Percentiles rank a stretch among this genome's conserved stretches.
These are phyloP conservation scores for Aquilaria yunnanensis DNA, from an alignment of 345 rosid species.

Conservation along the genomic window DNA sequence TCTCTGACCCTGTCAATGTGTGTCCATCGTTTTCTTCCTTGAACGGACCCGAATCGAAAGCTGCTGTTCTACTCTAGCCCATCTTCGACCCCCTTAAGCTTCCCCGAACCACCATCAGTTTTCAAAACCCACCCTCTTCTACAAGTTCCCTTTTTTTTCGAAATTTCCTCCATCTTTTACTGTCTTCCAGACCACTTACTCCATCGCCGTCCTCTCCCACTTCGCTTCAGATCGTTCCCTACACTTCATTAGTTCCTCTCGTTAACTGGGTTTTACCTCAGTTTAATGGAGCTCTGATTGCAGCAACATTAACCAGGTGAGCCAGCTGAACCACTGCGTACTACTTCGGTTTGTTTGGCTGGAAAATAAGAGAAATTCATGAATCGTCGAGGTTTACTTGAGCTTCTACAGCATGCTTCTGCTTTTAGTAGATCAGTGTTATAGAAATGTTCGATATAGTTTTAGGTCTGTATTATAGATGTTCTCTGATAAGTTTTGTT, in stretches of 20 bases:
- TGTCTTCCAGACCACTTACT: conserved; percentile 4
- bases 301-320: conserved; percentile 28
- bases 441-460: not conserved
- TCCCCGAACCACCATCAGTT: not conserved
- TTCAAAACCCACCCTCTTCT: conserved; percentile 2
- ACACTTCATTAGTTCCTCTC: conserved; percentile 10
- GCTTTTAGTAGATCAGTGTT: conserved; percentile 32
- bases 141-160: not conserved
- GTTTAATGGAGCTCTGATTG: conserved; percentile 41
- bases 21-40: too few relatives aligned
- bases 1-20: too few relatives aligned
- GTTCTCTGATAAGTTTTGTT: conserved; percentile 4
- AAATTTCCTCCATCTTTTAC: conserved; percentile 26
- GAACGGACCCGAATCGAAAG: conserved; percentile 23
- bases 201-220: not conserved
- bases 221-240: conserved; percentile 24
- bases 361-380: conserved; percentile 5
- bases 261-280: not conserved
- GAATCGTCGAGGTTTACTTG: conserved; percentile 14
- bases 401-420: conserved; percentile 16
- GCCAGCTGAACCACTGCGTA: not conserved
- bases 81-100: conserved; percentile 12
- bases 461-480: not conserved
- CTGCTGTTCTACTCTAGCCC: conserved; percentile 14
- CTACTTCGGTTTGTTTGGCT: conserved; percentile 25